Base-by-base conservation (phyloP, 2,329 filamentous ascomycete genomes). In the Penicillium sp. region DNA sequence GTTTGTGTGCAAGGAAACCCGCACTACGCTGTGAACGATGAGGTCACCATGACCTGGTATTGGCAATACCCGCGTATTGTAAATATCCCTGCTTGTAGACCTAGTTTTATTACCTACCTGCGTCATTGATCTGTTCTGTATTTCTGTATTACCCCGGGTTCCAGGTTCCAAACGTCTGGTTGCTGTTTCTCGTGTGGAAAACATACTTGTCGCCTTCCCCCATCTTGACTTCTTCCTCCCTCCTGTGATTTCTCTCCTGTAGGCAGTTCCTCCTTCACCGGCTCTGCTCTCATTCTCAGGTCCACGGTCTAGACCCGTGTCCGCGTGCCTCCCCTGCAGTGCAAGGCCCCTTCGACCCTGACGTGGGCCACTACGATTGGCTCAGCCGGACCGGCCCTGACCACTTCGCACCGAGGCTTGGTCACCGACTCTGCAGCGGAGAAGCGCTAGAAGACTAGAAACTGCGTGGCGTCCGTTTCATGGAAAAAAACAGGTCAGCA, bases 291-390 rank as follows among this genome's bases (percentile, higher is more conserved):
- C 24, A 26, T 26, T 47, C 51, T 9, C 28, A 9, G 51, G 24
- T 36, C 33, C 42, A 38, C 42, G 24, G 55, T 58, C 57, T 59
- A 60, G 57, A 55, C 60, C 49, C 26, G 50, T 49, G 51, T 52
- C 56, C 58, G 56, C 52, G 58, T 54, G 56, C 56, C 36, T 58
- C 53, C 53, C 51, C 54, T 62, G 61, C 60, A 59, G 60, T 52
- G 45, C 51, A 49, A 57, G 52, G 49, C 54, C 51, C 55, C 41
- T 54, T 58, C 53, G 33, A 53, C 42, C 61, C 57, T 66, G 65
- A 68, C 65, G 66, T 68, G 65, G 66, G 58, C 59, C 42, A 48
- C 57, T n/a, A 33, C 59, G 54, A 68, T 68, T 68, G 65, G 65
- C 41, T 42, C 23, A 41, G 12, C 53, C 50, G 45, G 41, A 48